Conservation (phyloP, 495 filamentous ascomycete genomes). For the Massariosphaeria phaeospora region DNA sequence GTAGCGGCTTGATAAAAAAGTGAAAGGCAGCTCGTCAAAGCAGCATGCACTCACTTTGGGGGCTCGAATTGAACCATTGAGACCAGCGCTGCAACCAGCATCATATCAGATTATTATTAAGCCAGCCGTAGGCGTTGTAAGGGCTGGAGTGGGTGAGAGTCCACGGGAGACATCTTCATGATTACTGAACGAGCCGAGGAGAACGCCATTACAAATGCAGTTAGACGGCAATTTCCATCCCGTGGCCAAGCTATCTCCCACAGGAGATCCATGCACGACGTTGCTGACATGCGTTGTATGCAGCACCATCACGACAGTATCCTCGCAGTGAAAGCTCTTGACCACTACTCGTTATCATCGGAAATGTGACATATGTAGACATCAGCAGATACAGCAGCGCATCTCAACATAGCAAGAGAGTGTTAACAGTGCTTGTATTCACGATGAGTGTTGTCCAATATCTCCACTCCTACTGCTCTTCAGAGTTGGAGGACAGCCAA, state of each 20-base stretch:
- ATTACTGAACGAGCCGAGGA: slow-evolving; percentile 28
- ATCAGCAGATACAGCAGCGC: no score
- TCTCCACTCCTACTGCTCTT: not conserved
- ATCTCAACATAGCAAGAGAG: no score
- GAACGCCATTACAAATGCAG: not conserved
- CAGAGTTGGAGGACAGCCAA: slow-evolving; percentile 1
- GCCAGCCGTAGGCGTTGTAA: not conserved
- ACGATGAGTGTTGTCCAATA: no score
- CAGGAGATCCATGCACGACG: no score
- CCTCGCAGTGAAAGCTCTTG: no score
- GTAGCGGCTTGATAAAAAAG: not conserved
- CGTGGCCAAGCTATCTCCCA: no score
- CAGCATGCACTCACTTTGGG: not conserved
- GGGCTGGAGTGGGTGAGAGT: not conserved
- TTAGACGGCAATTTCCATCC: not conserved
- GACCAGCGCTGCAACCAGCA: not conserved
- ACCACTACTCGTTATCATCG: no score
- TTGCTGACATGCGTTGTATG: slow-evolving; percentile 3
- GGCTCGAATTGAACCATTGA: no score
- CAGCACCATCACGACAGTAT: no score
- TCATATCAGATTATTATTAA: slow-evolving; percentile 1
- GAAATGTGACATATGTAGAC: no score
- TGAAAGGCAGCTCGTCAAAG: not conserved
- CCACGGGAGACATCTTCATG: not conserved
- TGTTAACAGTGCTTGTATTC: no score